Conservation (phyloP, 2,329 filamentous ascomycete genomes). For the Byssoonygena ceratinophila region DNA sequence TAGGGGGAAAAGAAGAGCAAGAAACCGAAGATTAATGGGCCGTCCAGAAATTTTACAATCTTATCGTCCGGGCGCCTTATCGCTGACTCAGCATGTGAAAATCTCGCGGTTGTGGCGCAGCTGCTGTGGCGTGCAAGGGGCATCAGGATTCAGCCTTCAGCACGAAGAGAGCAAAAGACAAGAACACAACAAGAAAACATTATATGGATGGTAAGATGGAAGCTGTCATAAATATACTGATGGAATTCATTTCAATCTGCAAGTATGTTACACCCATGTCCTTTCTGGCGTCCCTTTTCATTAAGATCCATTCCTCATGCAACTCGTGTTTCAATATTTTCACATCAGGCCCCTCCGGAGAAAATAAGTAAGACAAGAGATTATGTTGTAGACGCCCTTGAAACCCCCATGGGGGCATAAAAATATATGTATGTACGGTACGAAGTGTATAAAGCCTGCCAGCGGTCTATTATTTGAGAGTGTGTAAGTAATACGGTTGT, state of each 20-base stretch:
- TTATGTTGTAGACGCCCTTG: too few species aligned
- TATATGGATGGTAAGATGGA: too few species aligned
- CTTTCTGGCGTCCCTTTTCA: background rate
- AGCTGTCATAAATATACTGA: too few species aligned
- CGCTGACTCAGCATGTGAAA: constrained; percentile 1
- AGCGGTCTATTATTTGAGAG: background rate
- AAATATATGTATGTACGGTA: background rate
- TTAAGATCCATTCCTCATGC: constrained; percentile 3
- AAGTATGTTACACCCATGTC: background rate
- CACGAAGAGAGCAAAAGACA: too few species aligned
- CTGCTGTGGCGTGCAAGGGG: too few species aligned
- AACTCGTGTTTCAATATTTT: background rate
- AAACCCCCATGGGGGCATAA: too few species aligned
- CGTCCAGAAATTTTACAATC: constrained; percentile 1
- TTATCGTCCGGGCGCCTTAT: constrained; percentile 8
- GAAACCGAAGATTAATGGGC: background rate
- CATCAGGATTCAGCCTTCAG: too few species aligned
- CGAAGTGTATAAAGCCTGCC: constrained; percentile 7
- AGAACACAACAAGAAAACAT: too few species aligned
- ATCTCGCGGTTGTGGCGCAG: background rate
- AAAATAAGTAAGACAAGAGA: too few species aligned
- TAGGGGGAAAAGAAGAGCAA: background rate
- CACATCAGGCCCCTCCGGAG: background rate
- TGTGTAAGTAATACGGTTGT: background rate
- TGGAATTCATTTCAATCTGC: too few species aligned